Base-by-base conservation (phyloP, 2,329 filamentous ascomycete genomes). In the Basipetospora chlamydospora region DNA sequence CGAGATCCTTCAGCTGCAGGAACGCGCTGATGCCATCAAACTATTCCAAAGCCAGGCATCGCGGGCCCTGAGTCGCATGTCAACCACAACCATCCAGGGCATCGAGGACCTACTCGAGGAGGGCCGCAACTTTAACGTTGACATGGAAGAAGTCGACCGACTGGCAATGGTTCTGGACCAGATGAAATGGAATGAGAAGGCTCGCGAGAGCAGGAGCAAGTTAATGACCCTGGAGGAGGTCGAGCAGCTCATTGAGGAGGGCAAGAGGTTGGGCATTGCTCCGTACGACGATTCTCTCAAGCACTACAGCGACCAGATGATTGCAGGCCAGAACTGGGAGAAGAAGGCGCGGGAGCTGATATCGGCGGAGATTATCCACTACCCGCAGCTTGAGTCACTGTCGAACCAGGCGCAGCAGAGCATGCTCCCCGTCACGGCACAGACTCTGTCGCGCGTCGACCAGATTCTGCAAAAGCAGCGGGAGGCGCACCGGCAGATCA, bases 391-490 rank as follows among this genome's bases (percentile, higher is more conserved):
- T 1, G 90, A 96, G 55, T 85, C 88, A 0, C 64, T 98, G 5
- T 92, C 86, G 2, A 73, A 75, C 34, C 88, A 96, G 58, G 87
- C 87, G 1, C 61, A 68, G 39, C 65, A 54, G 20, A 69, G 75
- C 23, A 69, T 70, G 5, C 66, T 95, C 13, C 88, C 90, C 0
- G 87, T 96, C 15, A 81, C 82, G 1, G 64, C 75, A 4, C 80
- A 87, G 23, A 96, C 86, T 0, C 66, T 93, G 17, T 72, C 75
- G 6, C 70, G 76, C 7, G 84, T 98, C 18, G 90, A 98, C 49
- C 80, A 85, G 33, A 95, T 96, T 39, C 63, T 98, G 40, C 86
- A 86, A 55, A 96, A 95, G 58, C 90, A 98, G 54, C 79, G 90
- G 15, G 90, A 96, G 52, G 87, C 87, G 1, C 87, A 95, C 50